phyloP scores from a whole-genome alignment of 768 basidiomycete genomes.

The Auricularia auricula-judae region DNA sequence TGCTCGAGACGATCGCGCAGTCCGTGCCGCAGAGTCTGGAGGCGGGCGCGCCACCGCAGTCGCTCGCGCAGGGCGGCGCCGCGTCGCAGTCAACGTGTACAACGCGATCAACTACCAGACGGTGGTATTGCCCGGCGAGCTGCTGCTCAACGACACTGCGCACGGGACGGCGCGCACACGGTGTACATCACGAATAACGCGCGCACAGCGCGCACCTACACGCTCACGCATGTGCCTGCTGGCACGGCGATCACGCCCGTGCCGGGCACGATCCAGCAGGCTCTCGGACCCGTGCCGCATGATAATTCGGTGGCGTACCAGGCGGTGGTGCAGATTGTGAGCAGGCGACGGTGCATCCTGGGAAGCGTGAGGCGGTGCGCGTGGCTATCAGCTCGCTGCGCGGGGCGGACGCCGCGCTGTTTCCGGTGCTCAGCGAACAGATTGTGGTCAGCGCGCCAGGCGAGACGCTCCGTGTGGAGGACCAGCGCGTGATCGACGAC shows the following conservation, averaged over 20 bases:
- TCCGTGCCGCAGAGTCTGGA: slow-evolving; percentile 1
- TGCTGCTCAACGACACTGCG: slow-evolving; percentile 29
- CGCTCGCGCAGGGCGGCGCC: slow-evolving; percentile 11
- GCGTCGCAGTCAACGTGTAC: slow-evolving; percentile 21
- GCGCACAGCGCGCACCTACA: slow-evolving; percentile 9
- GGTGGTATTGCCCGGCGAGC: slow-evolving; percentile 20
- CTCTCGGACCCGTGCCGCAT: slow-evolving; percentile 2
- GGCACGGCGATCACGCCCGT: slow-evolving; percentile 17
- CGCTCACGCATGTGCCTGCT: slow-evolving; percentile 17
- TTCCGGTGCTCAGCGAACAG: neutral
- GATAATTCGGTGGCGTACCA: neutral
- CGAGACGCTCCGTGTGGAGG: slow-evolving; percentile 4
- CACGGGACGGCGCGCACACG: slow-evolving; percentile 10
- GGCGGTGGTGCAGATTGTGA: slow-evolving; percentile 6
- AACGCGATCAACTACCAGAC: slow-evolving; percentile 21
- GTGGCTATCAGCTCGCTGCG: neutral
- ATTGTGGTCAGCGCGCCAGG: neutral
- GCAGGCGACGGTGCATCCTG: slow-evolving; percentile 14
- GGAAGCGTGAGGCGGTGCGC: neutral
- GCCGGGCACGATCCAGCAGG: slow-evolving; percentile 6
- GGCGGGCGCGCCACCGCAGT: slow-evolving; percentile 5
- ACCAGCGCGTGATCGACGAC: neutral
- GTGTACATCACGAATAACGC: slow-evolving; percentile 2
- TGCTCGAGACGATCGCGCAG: slow-evolving; percentile 10
- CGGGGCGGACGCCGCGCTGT: neutral